Percentiles rank a stretch among this genome's conserved stretches.
phyloP scores from a whole-genome alignment of 2,329 filamentous ascomycete species.

The Paradendryphiella salina region DNA sequence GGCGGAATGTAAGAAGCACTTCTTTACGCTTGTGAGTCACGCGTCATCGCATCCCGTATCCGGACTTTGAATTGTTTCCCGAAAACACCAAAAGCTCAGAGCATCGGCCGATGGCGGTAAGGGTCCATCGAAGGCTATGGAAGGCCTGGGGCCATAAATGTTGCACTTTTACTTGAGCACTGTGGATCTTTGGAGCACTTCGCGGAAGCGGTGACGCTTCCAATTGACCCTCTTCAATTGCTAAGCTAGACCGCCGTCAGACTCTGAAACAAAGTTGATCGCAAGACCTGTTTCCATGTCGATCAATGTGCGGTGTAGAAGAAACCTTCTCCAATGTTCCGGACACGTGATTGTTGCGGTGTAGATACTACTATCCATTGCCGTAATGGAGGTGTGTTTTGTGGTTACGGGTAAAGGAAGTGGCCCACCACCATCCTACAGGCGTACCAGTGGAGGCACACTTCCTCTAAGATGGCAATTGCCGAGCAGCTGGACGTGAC shows the following conservation, averaged over 20 bases:
- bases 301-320: slow-evolving; percentile 31
- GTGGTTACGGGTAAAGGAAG: slow-evolving; percentile 16
- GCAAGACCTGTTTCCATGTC: slow-evolving; percentile 19
- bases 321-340: slow-evolving; percentile 18
- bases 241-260: slow-evolving; percentile 20
- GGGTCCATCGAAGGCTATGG: slow-evolving; percentile 13
- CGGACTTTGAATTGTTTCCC: slow-evolving; percentile 3
- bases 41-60: slow-evolving; percentile 7
- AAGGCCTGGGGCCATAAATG: slow-evolving; percentile 5
- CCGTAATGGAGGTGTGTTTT: slow-evolving; percentile 24
- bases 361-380: slow-evolving; percentile 19
- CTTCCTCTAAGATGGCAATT: slow-evolving; percentile 21
- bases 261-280: slow-evolving; percentile 21
- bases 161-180: slow-evolving; percentile 10
- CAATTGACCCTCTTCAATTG: slow-evolving; percentile 25
- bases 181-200: slow-evolving; percentile 26
- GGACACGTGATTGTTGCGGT: slow-evolving; percentile 17
- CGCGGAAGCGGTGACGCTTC: slow-evolving; percentile 30
- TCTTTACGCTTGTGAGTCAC: slow-evolving; percentile 23
- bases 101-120: slow-evolving; percentile 24
- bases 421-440: slow-evolving; percentile 19
- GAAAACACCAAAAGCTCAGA: slow-evolving; percentile 19
- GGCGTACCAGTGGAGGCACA: slow-evolving; percentile 24
- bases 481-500: slow-evolving; percentile 4
- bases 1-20: slow-evolving; percentile 21